These are phyloP conservation scores for Nicotiana paniculata DNA, from an alignment of 257 asterid species.

Conservation along the genomic window DNA sequence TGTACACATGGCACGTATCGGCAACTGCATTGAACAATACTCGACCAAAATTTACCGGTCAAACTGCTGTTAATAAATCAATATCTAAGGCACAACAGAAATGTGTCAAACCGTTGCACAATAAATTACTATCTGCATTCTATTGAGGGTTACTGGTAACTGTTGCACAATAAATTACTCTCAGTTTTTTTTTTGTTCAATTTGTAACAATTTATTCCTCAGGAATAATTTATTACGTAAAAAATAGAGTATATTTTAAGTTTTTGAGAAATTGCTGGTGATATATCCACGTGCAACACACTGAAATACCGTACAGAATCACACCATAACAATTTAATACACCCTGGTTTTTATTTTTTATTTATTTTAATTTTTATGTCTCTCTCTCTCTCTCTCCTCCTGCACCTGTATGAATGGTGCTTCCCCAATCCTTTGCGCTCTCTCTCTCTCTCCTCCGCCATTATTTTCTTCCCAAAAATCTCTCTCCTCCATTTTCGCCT, in stretches of 20 bases:
- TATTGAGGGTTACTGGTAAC: not conserved
- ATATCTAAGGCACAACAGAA: not conserved
- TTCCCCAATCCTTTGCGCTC: not conserved
- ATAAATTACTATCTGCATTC: not conserved
- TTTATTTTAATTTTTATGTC: not conserved
- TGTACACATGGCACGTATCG: no score
- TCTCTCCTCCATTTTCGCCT: constrained; percentile 8
- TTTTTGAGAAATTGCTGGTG: not conserved
- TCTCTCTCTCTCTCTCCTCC: not conserved
- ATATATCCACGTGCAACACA: not conserved
- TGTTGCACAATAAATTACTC: no score
- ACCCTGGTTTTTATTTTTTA: not conserved
- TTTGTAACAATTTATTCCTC: not conserved
- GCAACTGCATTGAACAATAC: no score
- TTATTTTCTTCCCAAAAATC: not conserved
- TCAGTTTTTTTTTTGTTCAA: no score
- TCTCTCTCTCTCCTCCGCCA: not conserved
- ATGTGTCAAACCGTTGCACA: no score
- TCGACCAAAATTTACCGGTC: no score
- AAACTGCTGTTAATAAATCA: not conserved
- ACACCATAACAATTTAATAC: not conserved
- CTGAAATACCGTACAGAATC: not conserved
- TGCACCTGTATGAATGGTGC: not conserved
- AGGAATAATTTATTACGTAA: not conserved
- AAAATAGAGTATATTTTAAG: not conserved